phyloP scores from a whole-genome alignment of 495 filamentous ascomycete species.

The Tricharina praecox region DNA sequence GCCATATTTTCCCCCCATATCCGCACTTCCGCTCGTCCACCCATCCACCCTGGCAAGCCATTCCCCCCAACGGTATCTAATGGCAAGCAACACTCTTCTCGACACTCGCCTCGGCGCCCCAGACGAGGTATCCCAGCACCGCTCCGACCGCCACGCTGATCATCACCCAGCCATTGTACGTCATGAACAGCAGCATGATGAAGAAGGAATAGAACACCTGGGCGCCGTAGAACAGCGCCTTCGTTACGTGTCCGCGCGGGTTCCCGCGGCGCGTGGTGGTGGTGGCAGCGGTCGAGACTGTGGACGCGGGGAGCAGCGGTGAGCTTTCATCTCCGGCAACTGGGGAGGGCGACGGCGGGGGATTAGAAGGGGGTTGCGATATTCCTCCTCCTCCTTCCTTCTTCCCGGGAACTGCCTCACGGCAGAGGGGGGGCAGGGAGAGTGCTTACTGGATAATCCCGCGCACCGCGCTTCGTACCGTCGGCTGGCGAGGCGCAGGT shows the following conservation, averaged over 20 bases:
- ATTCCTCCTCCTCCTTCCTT: too few species aligned
- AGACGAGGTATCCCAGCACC: slow-evolving; percentile 72
- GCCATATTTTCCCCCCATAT: too few species aligned
- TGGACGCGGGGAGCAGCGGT: slow-evolving; percentile 43
- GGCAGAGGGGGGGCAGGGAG: not conserved
- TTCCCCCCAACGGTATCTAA: too few species aligned
- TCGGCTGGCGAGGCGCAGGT: slow-evolving; percentile 55
- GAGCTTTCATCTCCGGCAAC: slow-evolving; percentile 32
- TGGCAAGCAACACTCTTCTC: slow-evolving; percentile 84
- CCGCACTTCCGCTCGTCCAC: too few species aligned
- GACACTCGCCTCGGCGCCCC: slow-evolving; percentile 41
- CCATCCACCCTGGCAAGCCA: too few species aligned
- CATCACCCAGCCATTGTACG: slow-evolving; percentile 98
- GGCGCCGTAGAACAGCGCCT: slow-evolving; percentile 69
- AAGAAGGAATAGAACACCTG: slow-evolving; percentile 99
- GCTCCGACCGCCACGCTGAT: slow-evolving; percentile 74
- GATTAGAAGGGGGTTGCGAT: too few species aligned
- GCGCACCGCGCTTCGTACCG: slow-evolving; percentile 53
- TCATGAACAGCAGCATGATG: slow-evolving; percentile 99
- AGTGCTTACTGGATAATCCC: slow-evolving; percentile 20
- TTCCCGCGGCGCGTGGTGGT: slow-evolving; percentile 29
- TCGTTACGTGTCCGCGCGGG: slow-evolving; percentile 53
- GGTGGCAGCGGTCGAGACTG: slow-evolving; percentile 21
- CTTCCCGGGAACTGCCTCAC: not conserved
- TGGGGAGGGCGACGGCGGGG: slow-evolving; percentile 1